Base-by-base conservation (phyloP, 2,329 filamentous ascomycete genomes). In the Chrysoporthe austroafricana region DNA sequence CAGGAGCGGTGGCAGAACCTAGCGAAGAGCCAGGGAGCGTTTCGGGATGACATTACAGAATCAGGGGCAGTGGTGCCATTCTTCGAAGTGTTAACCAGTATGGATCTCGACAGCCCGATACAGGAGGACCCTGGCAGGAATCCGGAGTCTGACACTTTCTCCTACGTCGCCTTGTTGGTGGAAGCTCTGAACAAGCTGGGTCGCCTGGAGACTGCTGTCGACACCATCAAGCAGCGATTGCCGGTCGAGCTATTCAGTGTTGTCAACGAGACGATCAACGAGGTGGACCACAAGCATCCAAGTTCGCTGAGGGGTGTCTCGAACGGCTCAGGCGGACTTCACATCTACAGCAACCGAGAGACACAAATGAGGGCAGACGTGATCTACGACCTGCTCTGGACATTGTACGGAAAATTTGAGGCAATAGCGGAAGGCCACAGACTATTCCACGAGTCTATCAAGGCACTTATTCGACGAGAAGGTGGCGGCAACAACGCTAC, bases 391-490 rank as follows among this genome's bases (percentile, higher is more conserved):
- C 86, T 98, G 58, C 82, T 99, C 2, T 96, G 91, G 88, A 95
- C 93, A 0, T 79, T 99, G 0, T 99, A 96, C 77, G 94, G 94
- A 56, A 97, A 97, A 74, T 98, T 99, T 71, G 96, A 98, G 78
- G 93, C 96, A 8, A 98, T 99, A 72, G 93, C 94, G 4, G 96
- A 99, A 80, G 93, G 94, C 1, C 96, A 99, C 76, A 90, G 96
- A 54, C 90, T 97, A 0, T 89, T 98, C 67, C 94, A 98, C 77
- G 96, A 98, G 77, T 91, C 96, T 59, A 91, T 97, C 74, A 91
- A 91, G 70, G 92, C 92, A 0, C 92, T 99, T 68, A 89, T 95
- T 64, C 89, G 90, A 70, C 89, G 96, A 62, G 94, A 98, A 75
- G 91, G 91, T 4, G 83, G 83, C 18, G 78, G 88, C 77, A 82